Evolutionary conservation across 106 monocot species (phyloP).

Genomic region (Vanilla planifolia): DNA sequence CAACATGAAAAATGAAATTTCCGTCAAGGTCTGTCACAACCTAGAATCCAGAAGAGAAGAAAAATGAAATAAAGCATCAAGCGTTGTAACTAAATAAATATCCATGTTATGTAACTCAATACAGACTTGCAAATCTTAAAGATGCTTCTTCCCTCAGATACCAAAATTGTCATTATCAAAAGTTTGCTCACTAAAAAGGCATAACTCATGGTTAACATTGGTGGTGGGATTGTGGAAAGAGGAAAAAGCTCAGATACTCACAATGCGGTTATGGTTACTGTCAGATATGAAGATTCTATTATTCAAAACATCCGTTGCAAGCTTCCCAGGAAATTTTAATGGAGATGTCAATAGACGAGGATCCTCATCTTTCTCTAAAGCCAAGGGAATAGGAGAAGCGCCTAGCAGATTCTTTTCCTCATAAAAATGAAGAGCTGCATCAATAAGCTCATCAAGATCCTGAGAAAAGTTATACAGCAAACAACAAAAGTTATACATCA

Average conservation of each 20-base stretch:
- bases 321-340: constrained; percentile 91
- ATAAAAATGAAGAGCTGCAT: constrained; percentile 84
- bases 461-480: too few species aligned
- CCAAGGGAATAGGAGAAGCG: constrained; percentile 51
- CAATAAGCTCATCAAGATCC: constrained; percentile 94
- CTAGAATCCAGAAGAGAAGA: constrained; percentile 26
- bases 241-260: constrained; percentile 26
- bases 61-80: too few species aligned
- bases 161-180: too few species aligned
- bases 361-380: constrained; percentile 74
- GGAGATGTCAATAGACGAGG: constrained; percentile 49
- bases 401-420: constrained; percentile 58
- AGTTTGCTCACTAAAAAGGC: too few species aligned
- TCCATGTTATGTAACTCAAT: too few species aligned
- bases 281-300: constrained; percentile 93
- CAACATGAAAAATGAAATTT: constrained; percentile 77
- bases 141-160: not conserved
- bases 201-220: not conserved
- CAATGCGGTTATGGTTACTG: constrained; percentile 98
- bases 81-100: too few species aligned
- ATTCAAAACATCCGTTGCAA: constrained; percentile 70
- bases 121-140: not conserved
- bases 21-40: constrained; percentile 86
- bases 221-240: not conserved
- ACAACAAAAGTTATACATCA: constrained; percentile 8